Evolutionary conservation across 306 rosid species (phyloP).

Genomic region (Adenanthera pavonina): DNA sequence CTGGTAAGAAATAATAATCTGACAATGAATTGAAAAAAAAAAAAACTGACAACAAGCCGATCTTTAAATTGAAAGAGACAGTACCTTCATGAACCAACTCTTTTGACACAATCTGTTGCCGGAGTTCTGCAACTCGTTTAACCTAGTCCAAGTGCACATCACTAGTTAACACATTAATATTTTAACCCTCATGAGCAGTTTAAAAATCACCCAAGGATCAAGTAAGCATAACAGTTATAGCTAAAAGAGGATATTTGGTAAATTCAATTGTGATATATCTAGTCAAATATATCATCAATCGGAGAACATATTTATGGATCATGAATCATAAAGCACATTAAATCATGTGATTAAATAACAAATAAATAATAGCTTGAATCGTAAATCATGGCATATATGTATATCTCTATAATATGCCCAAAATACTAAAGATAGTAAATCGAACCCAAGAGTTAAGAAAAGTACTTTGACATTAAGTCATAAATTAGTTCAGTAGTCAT

Average conservation of each 20-base stretch:
- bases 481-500: background rate
- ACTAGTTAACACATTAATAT: slow-evolving; percentile 27
- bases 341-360: background rate
- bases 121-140: slow-evolving; percentile 73
- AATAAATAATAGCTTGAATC: background rate
- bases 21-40: background rate
- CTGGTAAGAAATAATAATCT: slow-evolving; percentile 28
- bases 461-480: background rate
- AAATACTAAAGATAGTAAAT: background rate
- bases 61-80: slow-evolving; percentile 11
- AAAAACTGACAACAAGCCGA: no score
- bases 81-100: slow-evolving; percentile 82
- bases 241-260: background rate
- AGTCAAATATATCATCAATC: background rate
- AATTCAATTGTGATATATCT: background rate
- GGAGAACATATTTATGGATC: background rate
- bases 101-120: slow-evolving; percentile 63
- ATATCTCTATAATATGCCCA: background rate
- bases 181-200: slow-evolving; percentile 21
- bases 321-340: background rate
- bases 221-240: background rate
- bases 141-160: slow-evolving; percentile 52
- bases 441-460: background rate
- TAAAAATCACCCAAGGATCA: slow-evolving; percentile 25
- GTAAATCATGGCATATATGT: background rate